These are phyloP conservation scores for Periconia macrospinosa DNA, from an alignment of 2,329 filamentous ascomycete species.

Conservation along the genomic window DNA sequence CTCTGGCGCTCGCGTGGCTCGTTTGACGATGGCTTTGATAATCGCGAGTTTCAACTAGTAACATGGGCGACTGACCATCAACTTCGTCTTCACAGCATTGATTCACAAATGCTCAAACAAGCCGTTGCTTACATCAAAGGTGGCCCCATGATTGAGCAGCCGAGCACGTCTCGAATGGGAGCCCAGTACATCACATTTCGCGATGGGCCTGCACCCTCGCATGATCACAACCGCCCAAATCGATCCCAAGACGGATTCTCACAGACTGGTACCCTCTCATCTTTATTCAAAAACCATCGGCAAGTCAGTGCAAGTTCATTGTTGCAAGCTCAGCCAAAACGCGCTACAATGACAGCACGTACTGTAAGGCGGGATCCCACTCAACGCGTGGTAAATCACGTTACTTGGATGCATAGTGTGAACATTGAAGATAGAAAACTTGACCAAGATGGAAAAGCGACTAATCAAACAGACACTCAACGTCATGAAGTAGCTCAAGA, in stretches of 20 bases:
- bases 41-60: slow-evolving; percentile 88
- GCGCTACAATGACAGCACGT: slow-evolving; percentile 52
- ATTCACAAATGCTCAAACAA: slow-evolving; percentile 62
- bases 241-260: slow-evolving; percentile 11
- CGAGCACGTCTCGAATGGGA: slow-evolving; percentile 79
- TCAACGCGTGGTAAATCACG: slow-evolving; percentile 58
- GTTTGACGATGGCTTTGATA: slow-evolving; percentile 68
- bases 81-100: slow-evolving; percentile 74
- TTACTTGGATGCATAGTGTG: slow-evolving; percentile 67
- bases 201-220: slow-evolving; percentile 46
- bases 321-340: slow-evolving; percentile 6
- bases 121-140: slow-evolving; percentile 75
- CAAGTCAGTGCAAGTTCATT: slow-evolving; percentile 1
- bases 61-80: slow-evolving; percentile 90
- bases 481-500: slow-evolving; percentile 56
- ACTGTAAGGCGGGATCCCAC: slow-evolving; percentile 52
- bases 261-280: slow-evolving; percentile 27
- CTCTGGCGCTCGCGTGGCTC: slow-evolving; percentile 79
- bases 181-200: slow-evolving; percentile 85
- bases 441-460: slow-evolving; percentile 22
- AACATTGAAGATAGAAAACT: slow-evolving; percentile 55
- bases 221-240: slow-evolving; percentile 11
- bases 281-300: slow-evolving; percentile 27
- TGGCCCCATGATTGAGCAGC: slow-evolving; percentile 61
- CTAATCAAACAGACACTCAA: slow-evolving; percentile 20